These are phyloP conservation scores for Macrolepiota albuminosa DNA, from an alignment of 768 basidiomycete species.

Conservation along the genomic window DNA sequence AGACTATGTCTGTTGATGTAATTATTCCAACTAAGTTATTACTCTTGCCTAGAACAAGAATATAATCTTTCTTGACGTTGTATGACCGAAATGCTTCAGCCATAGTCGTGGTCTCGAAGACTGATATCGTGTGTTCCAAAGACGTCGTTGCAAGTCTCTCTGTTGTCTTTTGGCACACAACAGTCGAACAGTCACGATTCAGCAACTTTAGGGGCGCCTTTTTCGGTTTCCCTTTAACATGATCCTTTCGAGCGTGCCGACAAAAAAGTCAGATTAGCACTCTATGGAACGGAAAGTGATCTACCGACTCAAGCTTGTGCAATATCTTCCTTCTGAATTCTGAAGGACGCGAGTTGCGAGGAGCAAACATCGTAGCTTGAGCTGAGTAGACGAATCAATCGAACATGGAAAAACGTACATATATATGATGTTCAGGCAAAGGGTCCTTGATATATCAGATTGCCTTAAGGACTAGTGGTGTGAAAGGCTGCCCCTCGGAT, in stretches of 20 bases:
- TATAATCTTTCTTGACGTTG: neutral
- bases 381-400: neutral
- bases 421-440: neutral
- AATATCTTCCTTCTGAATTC: neutral
- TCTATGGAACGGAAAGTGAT: neutral
- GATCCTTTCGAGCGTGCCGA: neutral
- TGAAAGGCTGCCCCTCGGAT: neutral
- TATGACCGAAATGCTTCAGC: neutral
- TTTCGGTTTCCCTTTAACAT: neutral
- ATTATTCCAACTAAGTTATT: neutral
- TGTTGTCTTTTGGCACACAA: neutral
- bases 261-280: neutral
- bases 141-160: neutral
- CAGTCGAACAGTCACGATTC: neutral
- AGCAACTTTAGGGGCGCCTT: neutral
- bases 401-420: neutral
- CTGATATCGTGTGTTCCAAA: neutral
- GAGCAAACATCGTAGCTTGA: neutral
- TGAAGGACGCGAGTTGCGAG: neutral
- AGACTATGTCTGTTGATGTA: constrained; percentile 5
- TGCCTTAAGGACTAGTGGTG: neutral
- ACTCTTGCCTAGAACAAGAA: constrained; percentile 1
- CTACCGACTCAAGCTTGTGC: neutral
- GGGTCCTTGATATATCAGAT: neutral
- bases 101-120: neutral